These are phyloP conservation scores for Climacium dendroides DNA, from an alignment of 225 moss, liverwort and hornwort genomes.

Conservation along the genomic window DNA sequence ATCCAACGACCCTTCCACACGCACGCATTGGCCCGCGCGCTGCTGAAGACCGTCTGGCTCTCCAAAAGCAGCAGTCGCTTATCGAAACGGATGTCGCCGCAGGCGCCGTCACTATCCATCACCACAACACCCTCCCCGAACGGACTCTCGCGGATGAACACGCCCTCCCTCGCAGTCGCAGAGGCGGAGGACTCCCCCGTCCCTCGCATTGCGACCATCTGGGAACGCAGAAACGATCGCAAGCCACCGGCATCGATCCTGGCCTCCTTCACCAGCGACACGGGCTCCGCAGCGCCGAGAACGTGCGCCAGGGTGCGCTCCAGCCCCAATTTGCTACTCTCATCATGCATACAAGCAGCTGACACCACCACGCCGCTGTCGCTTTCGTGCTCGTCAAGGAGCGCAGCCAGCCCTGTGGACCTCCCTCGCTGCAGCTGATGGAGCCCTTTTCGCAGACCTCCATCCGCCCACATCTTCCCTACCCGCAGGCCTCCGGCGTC, in stretches of 20 bases:
- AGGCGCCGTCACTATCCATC: slow-evolving; percentile 57
- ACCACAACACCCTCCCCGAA: slow-evolving; percentile 54
- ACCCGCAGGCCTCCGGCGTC: neutral
- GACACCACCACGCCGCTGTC: slow-evolving; percentile 69
- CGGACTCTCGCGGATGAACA: slow-evolving; percentile 13
- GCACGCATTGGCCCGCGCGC: slow-evolving; percentile 76
- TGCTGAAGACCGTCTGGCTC: slow-evolving; percentile 89
- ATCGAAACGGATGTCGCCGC: slow-evolving; percentile 61
- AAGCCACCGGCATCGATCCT: slow-evolving; percentile 45
- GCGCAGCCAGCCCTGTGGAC: slow-evolving; percentile 75
- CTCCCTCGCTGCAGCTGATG: slow-evolving; percentile 69
- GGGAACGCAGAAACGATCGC: slow-evolving; percentile 33
- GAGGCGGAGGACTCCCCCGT: neutral
- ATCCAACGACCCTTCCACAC: slow-evolving; percentile 96
- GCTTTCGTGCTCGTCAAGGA: slow-evolving; percentile 57
- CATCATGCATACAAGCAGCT: slow-evolving; percentile 75
- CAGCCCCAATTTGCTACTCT: slow-evolving; percentile 47
- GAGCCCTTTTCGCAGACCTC: slow-evolving; percentile 57
- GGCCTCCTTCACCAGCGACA: slow-evolving; percentile 25
- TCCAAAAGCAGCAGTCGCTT: slow-evolving; percentile 48
- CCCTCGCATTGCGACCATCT: slow-evolving; percentile 25
- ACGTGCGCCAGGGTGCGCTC: slow-evolving; percentile 83
- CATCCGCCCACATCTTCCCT: slow-evolving; percentile 83
- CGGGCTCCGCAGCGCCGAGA: slow-evolving; percentile 28
- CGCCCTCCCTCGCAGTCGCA: slow-evolving; percentile 33